A percentile compares a stretch with the other conserved stretches of the same genome.
Conservation (phyloP, 2,329 filamentous ascomycete species). For the Fonsecaea pedrosoi region DNA sequence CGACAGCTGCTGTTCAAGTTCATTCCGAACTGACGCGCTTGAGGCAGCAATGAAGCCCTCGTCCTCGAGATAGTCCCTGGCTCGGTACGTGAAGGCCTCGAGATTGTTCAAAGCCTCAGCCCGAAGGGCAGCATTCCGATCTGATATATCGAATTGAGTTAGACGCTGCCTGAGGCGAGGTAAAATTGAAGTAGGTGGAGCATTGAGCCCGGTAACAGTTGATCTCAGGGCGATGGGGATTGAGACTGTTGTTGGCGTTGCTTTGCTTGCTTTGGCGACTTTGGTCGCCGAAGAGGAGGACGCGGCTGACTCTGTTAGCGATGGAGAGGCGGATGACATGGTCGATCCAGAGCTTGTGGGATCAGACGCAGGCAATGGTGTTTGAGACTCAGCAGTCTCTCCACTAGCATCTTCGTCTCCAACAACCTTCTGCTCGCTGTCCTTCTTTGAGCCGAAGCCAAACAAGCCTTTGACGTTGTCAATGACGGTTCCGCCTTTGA, state of each 20-base stretch:
- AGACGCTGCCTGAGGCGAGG: conserved; percentile 72
- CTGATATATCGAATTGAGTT: conserved; percentile 83
- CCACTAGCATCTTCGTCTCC: conserved; percentile 62
- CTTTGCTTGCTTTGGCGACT: conserved; percentile 49
- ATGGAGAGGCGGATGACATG: conserved; percentile 41
- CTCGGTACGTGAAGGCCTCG: conserved; percentile 90
- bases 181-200: conserved; percentile 46
- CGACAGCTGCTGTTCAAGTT: conserved; percentile 71
- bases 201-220: conserved; percentile 52
- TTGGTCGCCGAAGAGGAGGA: conserved; percentile 47
- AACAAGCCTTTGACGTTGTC: conserved; percentile 97
- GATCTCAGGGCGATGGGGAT: conserved; percentile 60
- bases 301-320: conserved; percentile 49
- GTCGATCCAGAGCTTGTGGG: conserved; percentile 42
- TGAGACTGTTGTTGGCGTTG: conserved; percentile 57
- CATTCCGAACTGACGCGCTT: conserved; percentile 69
- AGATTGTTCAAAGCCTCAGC: conserved; percentile 91
- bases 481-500: conserved; percentile 80
- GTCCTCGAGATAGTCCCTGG: conserved; percentile 80
- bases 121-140: conserved; percentile 74
- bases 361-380: conserved; percentile 37
- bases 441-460: conserved; percentile 90
- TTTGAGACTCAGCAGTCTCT: conserved; percentile 41
- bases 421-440: conserved; percentile 72
- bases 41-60: conserved; percentile 75